Evolutionary conservation across 768 basidiomycete species (phyloP), one percentile per base, ranked within the genome.

Genomic region (Mycena metata): DNA sequence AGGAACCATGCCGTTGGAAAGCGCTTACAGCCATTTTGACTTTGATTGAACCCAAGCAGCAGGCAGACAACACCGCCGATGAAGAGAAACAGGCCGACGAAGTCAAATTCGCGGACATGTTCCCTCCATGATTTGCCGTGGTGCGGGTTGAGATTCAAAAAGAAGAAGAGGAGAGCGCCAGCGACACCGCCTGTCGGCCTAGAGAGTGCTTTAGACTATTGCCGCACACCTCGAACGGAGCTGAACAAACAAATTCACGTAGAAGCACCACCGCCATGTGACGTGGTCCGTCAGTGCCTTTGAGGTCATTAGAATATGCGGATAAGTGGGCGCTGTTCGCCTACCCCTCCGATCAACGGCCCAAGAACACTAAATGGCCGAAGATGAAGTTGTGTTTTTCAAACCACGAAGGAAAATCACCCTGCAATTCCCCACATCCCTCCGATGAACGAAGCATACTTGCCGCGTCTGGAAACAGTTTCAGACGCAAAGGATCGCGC

Each of bases 191-290:
- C 93, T 0, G 91, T 93, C 2, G 93, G 93, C 43, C 92, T 93
- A 43, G 43, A 36, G n/a, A 49, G 33, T 35, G 17, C 9, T 43
- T 16, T n/a, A 59, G 49, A 58, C 9, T 9, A 16, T 5, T 3
- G 16, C n/a, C n/a, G n/a, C 7, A 39, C 23, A 8, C 24, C 39
- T 6, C 6, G 3, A 19, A 47, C 13, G 49, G 36, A n/a, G 67
- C 33, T 3, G 19, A 16, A 49, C 88, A 62, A 73, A 91, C 91
- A 93, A 72, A 70, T 92, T 93, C 71, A 93, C 89, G 77, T 89
- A 92, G 78, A 93, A 93, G 75, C 90, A 92, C 83, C 94, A 95
- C 79, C 94, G 79, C 94, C 94, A 95, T 0, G 89, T 84, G 21
- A 89, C 89, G 75, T 92, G 91, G 73, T 94, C 89, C 0, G 92